phyloP scores from a whole-genome alignment of 306 rosid genomes.

The Vigna unguiculata region DNA sequence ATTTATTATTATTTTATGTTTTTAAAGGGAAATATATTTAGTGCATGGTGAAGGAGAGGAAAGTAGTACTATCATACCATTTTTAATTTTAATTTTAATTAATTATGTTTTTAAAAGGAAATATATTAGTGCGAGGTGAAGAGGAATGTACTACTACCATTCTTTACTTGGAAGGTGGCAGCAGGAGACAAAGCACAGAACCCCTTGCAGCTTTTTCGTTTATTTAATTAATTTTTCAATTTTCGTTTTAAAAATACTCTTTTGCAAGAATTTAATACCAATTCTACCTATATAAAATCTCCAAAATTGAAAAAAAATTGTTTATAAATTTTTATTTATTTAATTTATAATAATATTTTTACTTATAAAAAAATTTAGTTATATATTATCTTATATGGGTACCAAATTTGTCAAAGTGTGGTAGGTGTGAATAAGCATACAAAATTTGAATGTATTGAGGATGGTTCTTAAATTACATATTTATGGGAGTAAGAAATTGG shows the following conservation, averaged over 20 bases:
- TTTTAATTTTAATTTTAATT: background rate
- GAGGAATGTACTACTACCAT: constrained; percentile 26
- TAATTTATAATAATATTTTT: no score
- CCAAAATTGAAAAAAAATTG: no score
- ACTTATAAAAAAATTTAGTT: no score
- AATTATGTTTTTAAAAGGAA: background rate
- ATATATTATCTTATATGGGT: no score
- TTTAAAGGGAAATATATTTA: background rate
- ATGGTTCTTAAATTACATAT: constrained; percentile 32
- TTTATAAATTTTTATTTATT: no score
- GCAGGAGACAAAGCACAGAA: constrained; percentile 35
- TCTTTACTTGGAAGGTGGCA: constrained; percentile 15
- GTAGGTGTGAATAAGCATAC: constrained; percentile 12
- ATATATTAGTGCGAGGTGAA: constrained; percentile 5
- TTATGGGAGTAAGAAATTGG: constrained; percentile 13
- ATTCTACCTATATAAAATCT: no score
- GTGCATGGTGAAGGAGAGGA: background rate
- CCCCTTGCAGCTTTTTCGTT: constrained; percentile 1
- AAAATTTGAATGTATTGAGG: constrained; percentile 18
- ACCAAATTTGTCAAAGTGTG: no score
- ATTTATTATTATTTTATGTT: background rate
- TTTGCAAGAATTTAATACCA: no score
- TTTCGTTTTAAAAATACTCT: background rate
- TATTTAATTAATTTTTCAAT: background rate
- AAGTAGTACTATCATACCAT: background rate